Evolutionary conservation across 2,329 filamentous ascomycete species (phyloP).

Genomic region (Clarireedia hainanense): DNA sequence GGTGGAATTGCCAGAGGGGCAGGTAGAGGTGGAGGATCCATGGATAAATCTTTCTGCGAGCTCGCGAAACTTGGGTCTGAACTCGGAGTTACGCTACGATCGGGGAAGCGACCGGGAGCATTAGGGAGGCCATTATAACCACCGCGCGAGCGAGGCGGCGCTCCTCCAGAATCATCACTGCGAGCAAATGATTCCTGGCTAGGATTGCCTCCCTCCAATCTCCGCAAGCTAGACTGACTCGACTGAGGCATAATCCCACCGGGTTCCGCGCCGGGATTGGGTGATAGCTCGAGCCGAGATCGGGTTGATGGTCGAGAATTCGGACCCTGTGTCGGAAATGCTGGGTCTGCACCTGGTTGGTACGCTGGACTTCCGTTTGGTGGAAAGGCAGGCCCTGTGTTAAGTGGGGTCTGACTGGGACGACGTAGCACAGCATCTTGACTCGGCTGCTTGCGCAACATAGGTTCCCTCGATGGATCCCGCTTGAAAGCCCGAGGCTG

Average conservation of each 20-base stretch:
- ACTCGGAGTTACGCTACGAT: conserved; percentile 23
- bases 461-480: conserved; percentile 23
- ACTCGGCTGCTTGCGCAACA: conserved; percentile 21
- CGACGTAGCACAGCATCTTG: conserved; percentile 25
- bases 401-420: conserved; percentile 12
- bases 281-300: conserved; percentile 22
- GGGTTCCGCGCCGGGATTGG: conserved; percentile 23
- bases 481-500: conserved; percentile 21
- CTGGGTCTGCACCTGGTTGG: conserved; percentile 10
- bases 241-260: conserved; percentile 14
- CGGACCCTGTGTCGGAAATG: conserved; percentile 21
- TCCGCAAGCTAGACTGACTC: conserved; percentile 20
- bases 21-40: conserved; percentile 25
- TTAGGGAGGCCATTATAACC: conserved; percentile 24
- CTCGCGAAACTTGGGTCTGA: conserved; percentile 23
- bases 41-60: conserved; percentile 13
- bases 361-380: conserved; percentile 13
- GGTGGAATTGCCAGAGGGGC: conserved; percentile 25
- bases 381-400: conserved; percentile 14
- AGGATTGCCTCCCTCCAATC: conserved; percentile 23
- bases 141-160: conserved; percentile 27
- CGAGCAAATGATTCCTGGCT: conserved; percentile 29
- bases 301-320: conserved; percentile 22
- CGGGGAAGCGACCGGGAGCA: conserved; percentile 26
- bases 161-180: conserved; percentile 23